Conservation (phyloP, 352 stramenopile genomes). For the Elongisporangium prolatum region DNA sequence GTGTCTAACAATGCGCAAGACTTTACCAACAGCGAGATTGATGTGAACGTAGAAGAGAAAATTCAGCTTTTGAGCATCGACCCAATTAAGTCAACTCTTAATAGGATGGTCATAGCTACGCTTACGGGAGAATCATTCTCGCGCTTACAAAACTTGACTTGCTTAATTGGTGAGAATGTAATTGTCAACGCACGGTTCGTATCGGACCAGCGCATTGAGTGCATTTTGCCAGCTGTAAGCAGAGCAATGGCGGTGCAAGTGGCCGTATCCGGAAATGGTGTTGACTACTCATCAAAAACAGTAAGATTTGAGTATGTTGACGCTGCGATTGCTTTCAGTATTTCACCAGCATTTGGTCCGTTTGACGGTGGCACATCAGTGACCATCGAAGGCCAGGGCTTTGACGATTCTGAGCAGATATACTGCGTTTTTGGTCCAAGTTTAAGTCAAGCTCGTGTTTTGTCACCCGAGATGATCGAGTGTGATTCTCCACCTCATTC, state of each 20-base stretch:
- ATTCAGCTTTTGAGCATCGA: constrained; percentile 16
- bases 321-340: constrained; percentile 25
- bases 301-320: constrained; percentile 38
- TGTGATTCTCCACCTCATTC: constrained; percentile 25
- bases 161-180: constrained; percentile 29
- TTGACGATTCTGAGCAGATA: constrained; percentile 8
- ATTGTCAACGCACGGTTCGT: constrained; percentile 14
- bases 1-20: constrained; percentile 91
- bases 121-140: constrained; percentile 21
- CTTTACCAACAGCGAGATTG: constrained; percentile 79
- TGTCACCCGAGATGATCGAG: constrained; percentile 7
- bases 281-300: constrained; percentile 18
- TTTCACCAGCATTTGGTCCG: constrained; percentile 38
- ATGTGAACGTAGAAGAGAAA: constrained; percentile 42
- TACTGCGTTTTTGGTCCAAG: constrained; percentile 35
- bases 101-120: constrained; percentile 11
- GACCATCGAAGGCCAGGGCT: constrained; percentile 25
- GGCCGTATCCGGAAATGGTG: constrained; percentile 21
- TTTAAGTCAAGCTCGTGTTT: constrained; percentile 19
- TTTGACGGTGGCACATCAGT: constrained; percentile 35
- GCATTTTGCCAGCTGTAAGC: constrained; percentile 17
- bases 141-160: constrained; percentile 22
- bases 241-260: constrained; percentile 8
- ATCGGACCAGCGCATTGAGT: constrained; percentile 29
- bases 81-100: constrained; percentile 16